Base-by-base conservation (phyloP, 2,329 filamentous ascomycete species). In the Ceratocystis destructans region DNA sequence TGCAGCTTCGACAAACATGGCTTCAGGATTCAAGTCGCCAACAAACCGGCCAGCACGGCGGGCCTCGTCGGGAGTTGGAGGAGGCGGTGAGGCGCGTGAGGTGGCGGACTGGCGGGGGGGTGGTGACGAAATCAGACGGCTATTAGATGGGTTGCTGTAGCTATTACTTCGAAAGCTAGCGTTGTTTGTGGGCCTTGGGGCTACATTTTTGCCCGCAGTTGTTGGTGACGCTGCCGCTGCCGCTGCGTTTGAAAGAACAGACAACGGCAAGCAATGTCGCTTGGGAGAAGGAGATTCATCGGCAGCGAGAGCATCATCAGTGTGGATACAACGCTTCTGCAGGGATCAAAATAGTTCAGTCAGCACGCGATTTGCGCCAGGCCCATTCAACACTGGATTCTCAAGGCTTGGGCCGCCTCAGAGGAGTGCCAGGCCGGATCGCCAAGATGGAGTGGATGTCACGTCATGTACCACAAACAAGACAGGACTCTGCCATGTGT, bases 1-100 rank as follows among this genome's bases (percentile, higher is more conserved):
- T 1, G 80, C 80, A 1, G 80, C 82, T 69, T 83, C 80, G 70
- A 83, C 76, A 66, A 86, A 82, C 71, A 85, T 80, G 67, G 80
- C 80, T 71, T 85, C 83, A 1, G 83, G 83, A 69, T 83, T 85
- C 33, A 84, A 70, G 70, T 85, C 82, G 20, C 82, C 82, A 46
- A 85, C 79, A 65, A 84, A 85, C 5, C 82, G 79, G 1, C 75
- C 76, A 0, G 75, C 74, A 48, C 33, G 46, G 8, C 62, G 67
- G 33, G 59, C 22, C 1, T 57, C 63, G 4, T 50, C 48, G 5
- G 50, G 50, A 2, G 63, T 57, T 15, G 20, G 44, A 46, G 37
- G 12, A 37, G 12, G 48, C 20, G 17, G 62, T 44, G n/a, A 66
- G 44, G 61, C n/a, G 55, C 33, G 62, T 17, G 62, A 62, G 5